These are phyloP conservation scores for Usnea hakonensis DNA, from an alignment of 495 filamentous ascomycete genomes.

Conservation along the genomic window DNA sequence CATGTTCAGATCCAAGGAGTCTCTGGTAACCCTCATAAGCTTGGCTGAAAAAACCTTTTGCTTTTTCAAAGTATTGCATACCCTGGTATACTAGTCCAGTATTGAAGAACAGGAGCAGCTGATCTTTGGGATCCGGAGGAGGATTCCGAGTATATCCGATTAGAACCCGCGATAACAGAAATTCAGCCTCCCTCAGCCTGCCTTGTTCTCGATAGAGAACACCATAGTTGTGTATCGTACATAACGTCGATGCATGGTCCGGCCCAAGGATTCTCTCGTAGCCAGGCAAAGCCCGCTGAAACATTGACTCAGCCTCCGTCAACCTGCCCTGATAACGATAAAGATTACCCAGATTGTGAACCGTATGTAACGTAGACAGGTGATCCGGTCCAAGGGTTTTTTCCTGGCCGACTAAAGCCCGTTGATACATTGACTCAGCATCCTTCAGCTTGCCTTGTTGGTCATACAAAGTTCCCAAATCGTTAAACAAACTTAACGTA, in stretches of 20 bases:
- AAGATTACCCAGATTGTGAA: conserved; percentile 25
- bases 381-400: conserved; percentile 33
- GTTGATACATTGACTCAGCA: conserved; percentile 23
- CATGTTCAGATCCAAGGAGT: background rate
- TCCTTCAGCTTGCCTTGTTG: conserved; percentile 20
- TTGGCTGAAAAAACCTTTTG: background rate
- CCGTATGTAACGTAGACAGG: conserved; percentile 27
- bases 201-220: conserved; percentile 21
- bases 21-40: background rate
- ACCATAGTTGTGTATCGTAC: conserved; percentile 24
- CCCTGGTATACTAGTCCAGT: background rate
- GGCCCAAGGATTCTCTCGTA: conserved; percentile 31
- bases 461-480: conserved; percentile 17
- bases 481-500: too few species aligned
- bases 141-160: conserved; percentile 20
- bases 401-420: conserved; percentile 19
- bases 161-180: conserved; percentile 30
- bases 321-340: conserved; percentile 24
- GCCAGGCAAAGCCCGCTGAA: conserved; percentile 28
- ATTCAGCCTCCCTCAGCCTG: conserved; percentile 28
- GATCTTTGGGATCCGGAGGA: background rate
- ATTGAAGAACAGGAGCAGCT: background rate
- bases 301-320: conserved; percentile 30
- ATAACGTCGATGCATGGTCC: conserved; percentile 33
- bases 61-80: background rate